Evolutionary conservation across 495 filamentous ascomycete species (phyloP), one percentile per base, ranked within the genome.

Genomic region (Xylona heveae): DNA sequence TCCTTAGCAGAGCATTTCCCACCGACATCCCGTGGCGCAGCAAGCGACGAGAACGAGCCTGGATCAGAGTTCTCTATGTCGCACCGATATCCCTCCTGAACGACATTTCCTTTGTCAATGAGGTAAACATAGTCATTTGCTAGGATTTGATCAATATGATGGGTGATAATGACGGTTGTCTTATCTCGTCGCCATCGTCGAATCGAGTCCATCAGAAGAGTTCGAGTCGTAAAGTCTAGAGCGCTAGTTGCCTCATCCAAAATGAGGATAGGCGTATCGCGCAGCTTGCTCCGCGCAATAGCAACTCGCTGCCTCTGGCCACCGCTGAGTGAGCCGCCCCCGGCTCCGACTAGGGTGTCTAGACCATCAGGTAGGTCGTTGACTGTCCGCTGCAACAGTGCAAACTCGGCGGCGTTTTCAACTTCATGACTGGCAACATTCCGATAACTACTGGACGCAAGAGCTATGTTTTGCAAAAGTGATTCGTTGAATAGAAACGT

Each of bases 401-500:
- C 74, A 36, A 76, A 61, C 19, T 71, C 53, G 31, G 57, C 66
- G 0, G 69, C 71, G 6, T 64, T 49, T 29, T 59, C 43, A 6
- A 88, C 58, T 9, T 77, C 64, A 8, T 62, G 47, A 20, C 41
- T 47, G 0, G 59, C 55, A 9, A 76, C 61, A 0, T 43, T 38
- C 1, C 51, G 44, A 13, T 65, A 54, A 15, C 70, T 53, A 8
- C 34, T 43, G 4, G 58, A 58, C 2, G 80, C 85, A 30, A 93
- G 68, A 0, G 78, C 71, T 19, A 97, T 76, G 39, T 97, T 97
- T 20, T 60, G 59, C 38, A 68, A 61, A 1, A 95, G 61, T 0
- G 72, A 78, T 34, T 82, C 82, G 41, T 81, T 76, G 59, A 97
- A 97, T 1, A 94, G 58, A 6, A 73, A 57, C 40, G 68, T 83